Percentiles rank a stretch among this genome's conserved stretches.
Conservation (phyloP, 208 protist species). For the Leishmania braziliensis region DNA sequence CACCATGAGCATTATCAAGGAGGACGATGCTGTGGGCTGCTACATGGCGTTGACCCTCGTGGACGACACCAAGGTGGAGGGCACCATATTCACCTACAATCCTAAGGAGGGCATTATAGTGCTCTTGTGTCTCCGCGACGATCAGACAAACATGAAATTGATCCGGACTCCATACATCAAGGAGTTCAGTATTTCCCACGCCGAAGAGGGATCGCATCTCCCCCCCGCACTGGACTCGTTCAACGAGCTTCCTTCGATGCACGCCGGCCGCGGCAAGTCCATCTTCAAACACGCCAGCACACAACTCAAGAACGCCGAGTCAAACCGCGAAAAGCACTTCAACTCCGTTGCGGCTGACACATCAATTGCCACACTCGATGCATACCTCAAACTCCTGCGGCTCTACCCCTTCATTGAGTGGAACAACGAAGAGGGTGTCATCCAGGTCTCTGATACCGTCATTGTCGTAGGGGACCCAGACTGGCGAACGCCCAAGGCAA, state of each 20-base stretch:
- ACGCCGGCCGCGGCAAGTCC: slow-evolving; percentile 79
- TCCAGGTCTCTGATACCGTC: slow-evolving; percentile 72
- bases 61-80: slow-evolving; percentile 63
- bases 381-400: slow-evolving; percentile 62
- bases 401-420: slow-evolving; percentile 83
- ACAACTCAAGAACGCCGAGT: slow-evolving; percentile 70
- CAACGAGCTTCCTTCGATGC: slow-evolving; percentile 76
- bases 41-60: slow-evolving; percentile 62
- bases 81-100: slow-evolving; percentile 87
- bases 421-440: slow-evolving; percentile 72
- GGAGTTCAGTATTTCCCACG: slow-evolving; percentile 42
- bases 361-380: slow-evolving; percentile 72
- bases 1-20: slow-evolving; percentile 57
- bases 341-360: slow-evolving; percentile 49
- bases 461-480: slow-evolving; percentile 73
- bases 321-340: slow-evolving; percentile 42
- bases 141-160: slow-evolving; percentile 65
- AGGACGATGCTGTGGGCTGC: slow-evolving; percentile 73
- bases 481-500: slow-evolving; percentile 63
- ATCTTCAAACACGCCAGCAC: slow-evolving; percentile 80
- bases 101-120: slow-evolving; percentile 72
- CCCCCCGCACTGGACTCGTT: slow-evolving; percentile 63
- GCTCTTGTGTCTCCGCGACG: slow-evolving; percentile 50
- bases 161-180: slow-evolving; percentile 83
- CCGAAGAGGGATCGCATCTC: slow-evolving; percentile 49